These are phyloP conservation scores for Tetrastigma voinierianum DNA, from an alignment of 164 flowering plant species.

Conservation along the genomic window DNA sequence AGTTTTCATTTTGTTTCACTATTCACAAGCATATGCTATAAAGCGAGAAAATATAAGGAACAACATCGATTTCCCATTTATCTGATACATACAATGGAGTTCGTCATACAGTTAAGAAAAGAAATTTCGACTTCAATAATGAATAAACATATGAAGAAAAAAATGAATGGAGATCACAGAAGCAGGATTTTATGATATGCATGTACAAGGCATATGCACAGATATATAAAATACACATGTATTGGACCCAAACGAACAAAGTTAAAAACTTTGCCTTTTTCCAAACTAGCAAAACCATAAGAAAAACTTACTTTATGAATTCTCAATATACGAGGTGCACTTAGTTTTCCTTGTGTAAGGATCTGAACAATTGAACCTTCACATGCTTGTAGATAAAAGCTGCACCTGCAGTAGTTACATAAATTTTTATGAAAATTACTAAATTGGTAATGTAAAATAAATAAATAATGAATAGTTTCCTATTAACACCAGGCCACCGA, in stretches of 20 bases:
- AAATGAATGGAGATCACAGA: no score
- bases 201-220: no score
- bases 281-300: background rate
- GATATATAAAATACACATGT: background rate
- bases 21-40: no score
- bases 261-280: background rate
- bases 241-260: background rate
- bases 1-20: no score
- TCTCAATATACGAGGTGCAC: conserved; percentile 95
- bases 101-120: no score
- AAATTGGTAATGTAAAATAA: no score
- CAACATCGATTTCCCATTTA: no score
- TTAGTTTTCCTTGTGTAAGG: conserved; percentile 91
- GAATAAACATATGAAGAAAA: no score
- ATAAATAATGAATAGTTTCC: background rate
- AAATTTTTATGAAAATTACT: background rate
- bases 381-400: conserved; percentile 89
- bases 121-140: no score
- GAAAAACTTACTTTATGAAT: conserved; percentile 71
- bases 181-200: no score
- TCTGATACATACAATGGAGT: no score
- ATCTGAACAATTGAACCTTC: conserved; percentile 88
- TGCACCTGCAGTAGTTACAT: conserved; percentile 58
- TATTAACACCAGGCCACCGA: background rate
- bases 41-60: no score